Evolutionary conservation across 257 asterid species (phyloP).

Genomic region (Orobanche coerulescens): DNA sequence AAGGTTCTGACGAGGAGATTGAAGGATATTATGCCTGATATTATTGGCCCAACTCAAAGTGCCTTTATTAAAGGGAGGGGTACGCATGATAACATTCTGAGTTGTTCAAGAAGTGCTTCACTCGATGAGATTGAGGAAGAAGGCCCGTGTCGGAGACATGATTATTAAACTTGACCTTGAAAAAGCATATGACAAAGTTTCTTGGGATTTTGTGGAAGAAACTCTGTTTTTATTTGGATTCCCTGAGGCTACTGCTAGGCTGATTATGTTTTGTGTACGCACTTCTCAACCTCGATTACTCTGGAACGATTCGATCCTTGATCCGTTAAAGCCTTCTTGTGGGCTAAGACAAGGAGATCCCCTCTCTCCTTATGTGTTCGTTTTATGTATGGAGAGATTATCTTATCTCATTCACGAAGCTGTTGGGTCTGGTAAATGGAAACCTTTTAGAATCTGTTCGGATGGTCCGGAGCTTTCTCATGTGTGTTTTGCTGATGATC

Average conservation of each 20-base stretch:
- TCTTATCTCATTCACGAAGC: background rate
- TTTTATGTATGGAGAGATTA: background rate
- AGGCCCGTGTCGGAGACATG: background rate
- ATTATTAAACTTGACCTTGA: no score
- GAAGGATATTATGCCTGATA: no score
- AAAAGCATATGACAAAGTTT: no score
- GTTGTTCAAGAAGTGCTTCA: background rate
- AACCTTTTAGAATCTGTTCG: background rate
- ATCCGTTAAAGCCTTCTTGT: background rate
- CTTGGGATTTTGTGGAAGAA: background rate
- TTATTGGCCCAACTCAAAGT: no score
- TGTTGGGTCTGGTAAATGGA: background rate
- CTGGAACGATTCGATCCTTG: background rate
- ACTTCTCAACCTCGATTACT: background rate
- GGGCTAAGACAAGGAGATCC: background rate
- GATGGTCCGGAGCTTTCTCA: background rate
- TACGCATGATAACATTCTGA: no score
- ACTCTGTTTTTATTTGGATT: background rate
- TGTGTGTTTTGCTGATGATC: background rate
- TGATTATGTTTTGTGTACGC: background rate
- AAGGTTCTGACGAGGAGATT: no score
- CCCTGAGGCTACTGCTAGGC: background rate
- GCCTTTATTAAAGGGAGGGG: no score
- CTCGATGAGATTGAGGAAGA: background rate
- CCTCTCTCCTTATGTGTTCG: background rate